phyloP scores from a whole-genome alignment of 1,139 yeast genomes.

The Magnusiomyces tetraspermus region DNA sequence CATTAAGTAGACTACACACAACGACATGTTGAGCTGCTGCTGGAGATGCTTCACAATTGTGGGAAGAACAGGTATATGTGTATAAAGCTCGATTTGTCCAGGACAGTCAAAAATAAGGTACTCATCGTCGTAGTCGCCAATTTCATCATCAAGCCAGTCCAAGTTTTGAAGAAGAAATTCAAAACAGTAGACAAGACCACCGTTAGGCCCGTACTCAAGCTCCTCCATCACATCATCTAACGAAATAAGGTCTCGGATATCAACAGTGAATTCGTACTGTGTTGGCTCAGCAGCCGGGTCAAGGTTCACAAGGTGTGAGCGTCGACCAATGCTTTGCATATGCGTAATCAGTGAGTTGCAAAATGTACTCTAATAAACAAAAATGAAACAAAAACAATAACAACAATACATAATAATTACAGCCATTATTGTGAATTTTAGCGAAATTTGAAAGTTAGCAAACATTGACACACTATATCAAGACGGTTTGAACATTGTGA shows the following conservation, averaged over 20 bases:
- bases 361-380: slow-evolving; percentile 43
- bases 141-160: slow-evolving; percentile 95
- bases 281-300: slow-evolving; percentile 98
- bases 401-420: too few species aligned
- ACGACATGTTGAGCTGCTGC: slow-evolving; percentile 64
- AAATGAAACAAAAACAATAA: too few species aligned
- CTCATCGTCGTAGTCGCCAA: slow-evolving; percentile 90
- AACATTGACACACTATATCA: too few species aligned
- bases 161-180: slow-evolving; percentile 74
- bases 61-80: slow-evolving; percentile 90
- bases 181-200: slow-evolving; percentile 87
- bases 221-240: slow-evolving; percentile 97
- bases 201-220: slow-evolving; percentile 89
- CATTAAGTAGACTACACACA: slow-evolving; percentile 85
- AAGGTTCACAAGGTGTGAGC: slow-evolving; percentile 88
- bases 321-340: slow-evolving; percentile 81
- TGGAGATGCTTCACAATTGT: slow-evolving; percentile 76
- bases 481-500: too few species aligned
- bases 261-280: slow-evolving; percentile 85
- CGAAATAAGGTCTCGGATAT: slow-evolving; percentile 82
- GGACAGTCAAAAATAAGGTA: slow-evolving; percentile 95
- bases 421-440: too few species aligned
- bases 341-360: slow-evolving; percentile 80
- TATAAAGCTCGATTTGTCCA: slow-evolving; percentile 92
- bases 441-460: too few species aligned